A percentile compares a stretch with the other conserved stretches of the same genome.
Evolutionary conservation across 768 basidiomycete species (phyloP).

Genomic region (Porphyrellus cyaneotinctus): DNA sequence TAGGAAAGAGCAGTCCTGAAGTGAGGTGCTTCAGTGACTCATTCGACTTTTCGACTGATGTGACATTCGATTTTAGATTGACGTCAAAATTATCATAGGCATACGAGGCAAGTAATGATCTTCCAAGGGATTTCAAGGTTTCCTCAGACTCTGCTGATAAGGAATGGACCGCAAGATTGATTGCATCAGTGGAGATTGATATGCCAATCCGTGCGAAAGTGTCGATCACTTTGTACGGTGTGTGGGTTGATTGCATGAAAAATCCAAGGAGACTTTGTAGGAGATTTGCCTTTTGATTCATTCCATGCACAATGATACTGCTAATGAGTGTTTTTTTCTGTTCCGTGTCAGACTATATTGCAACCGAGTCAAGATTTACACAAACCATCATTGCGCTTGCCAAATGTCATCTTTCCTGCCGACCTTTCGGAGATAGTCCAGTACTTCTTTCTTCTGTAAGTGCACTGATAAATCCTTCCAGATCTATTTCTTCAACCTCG

Average conservation of each 20-base stretch:
- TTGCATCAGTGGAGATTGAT: background rate
- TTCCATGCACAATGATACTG: background rate
- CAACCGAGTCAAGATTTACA: too few relatives aligned
- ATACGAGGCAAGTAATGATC: background rate
- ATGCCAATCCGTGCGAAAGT: background rate
- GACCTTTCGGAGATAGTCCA: too few relatives aligned
- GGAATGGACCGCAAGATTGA: background rate
- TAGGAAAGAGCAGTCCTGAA: background rate
- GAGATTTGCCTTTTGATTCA: background rate
- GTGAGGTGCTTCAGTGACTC: too few relatives aligned
- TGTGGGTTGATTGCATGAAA: background rate
- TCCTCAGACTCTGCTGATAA: background rate
- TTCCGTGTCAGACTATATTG: too few relatives aligned
- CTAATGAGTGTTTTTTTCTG: background rate
- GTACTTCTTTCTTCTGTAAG: too few relatives aligned
- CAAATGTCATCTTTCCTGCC: too few relatives aligned
- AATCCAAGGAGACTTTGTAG: background rate
- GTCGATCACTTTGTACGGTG: background rate
- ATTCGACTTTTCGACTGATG: background rate
- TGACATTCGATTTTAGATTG: background rate
- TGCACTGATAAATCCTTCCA: too few relatives aligned
- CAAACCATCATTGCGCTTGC: too few relatives aligned
- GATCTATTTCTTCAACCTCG: too few relatives aligned
- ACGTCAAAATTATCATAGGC: background rate
- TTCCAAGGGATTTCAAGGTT: background rate